These are phyloP conservation scores for Bromus sterilis DNA, from an alignment of 176 grass and related monocot genomes.

Conservation along the genomic window DNA sequence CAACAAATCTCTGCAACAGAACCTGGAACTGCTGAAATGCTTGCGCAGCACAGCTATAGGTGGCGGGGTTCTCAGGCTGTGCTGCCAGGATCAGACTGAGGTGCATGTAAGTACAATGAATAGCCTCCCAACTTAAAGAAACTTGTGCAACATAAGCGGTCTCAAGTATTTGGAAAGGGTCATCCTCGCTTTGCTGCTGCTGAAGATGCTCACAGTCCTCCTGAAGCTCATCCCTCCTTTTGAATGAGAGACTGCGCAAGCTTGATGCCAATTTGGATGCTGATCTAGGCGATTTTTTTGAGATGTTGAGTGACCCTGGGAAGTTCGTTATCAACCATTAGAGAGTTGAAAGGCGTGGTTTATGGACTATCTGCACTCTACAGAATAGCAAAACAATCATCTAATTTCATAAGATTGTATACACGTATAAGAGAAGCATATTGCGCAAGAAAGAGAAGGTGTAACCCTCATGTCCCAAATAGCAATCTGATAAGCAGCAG, in stretches of 20 bases:
- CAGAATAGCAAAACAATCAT: not conserved
- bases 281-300: constrained; percentile 65
- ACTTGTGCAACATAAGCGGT: constrained; percentile 79
- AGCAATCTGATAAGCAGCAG: not conserved
- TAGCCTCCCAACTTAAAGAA: constrained; percentile 89
- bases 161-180: constrained; percentile 70
- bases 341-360: not conserved
- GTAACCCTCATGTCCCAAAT: not conserved
- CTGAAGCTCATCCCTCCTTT: constrained; percentile 44
- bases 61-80: constrained; percentile 46
- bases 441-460: not conserved
- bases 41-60: constrained; percentile 71
- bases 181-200: constrained; percentile 35
- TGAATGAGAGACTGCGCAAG: constrained; percentile 81
- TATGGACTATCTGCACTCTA: not conserved
- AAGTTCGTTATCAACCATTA: constrained; percentile 14
- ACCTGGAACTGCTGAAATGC: constrained; percentile 97
- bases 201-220: constrained; percentile 53
- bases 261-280: constrained; percentile 63
- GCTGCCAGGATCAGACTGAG: constrained; percentile 59
- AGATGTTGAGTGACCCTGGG: constrained; percentile 38
- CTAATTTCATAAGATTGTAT: not conserved
- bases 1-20: constrained; percentile 83
- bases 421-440: not conserved
- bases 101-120: constrained; percentile 81